These are phyloP conservation scores for Furcasterigmium furcatum DNA, from an alignment of 2,329 filamentous ascomycete species.

Conservation along the genomic window DNA sequence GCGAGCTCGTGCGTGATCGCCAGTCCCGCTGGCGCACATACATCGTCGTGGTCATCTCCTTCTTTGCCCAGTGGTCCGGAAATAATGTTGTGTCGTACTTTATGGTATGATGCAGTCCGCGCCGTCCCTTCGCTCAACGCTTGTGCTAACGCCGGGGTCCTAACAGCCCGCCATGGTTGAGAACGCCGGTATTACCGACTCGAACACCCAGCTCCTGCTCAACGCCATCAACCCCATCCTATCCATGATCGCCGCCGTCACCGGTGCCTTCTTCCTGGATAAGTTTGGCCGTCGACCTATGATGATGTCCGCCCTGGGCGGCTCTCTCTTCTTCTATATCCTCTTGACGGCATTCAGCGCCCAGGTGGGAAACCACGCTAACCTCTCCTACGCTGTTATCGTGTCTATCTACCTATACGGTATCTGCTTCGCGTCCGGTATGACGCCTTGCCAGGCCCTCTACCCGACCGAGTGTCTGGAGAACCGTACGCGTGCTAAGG, in stretches of 20 bases:
- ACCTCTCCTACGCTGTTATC: constrained; percentile 34
- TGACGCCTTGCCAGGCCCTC: constrained; percentile 33
- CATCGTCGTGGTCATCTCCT: constrained; percentile 48
- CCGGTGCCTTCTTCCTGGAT: constrained; percentile 34
- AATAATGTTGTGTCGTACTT: constrained; percentile 41
- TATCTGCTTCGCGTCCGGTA: constrained; percentile 32
- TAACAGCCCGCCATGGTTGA: constrained; percentile 39
- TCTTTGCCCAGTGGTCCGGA: constrained; percentile 46
- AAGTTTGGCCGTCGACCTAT: constrained; percentile 33
- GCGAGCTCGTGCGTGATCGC: constrained; percentile 45
- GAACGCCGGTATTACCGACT: constrained; percentile 32
- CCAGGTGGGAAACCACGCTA: constrained; percentile 21
- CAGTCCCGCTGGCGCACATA: constrained; percentile 44
- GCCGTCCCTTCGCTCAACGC: constrained; percentile 3
- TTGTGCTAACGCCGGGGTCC: constrained; percentile 11
- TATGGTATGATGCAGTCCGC: constrained; percentile 20
- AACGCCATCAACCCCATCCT: constrained; percentile 44
- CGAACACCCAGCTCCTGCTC: constrained; percentile 35
- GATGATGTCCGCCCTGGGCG: constrained; percentile 31
- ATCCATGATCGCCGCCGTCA: constrained; percentile 34
- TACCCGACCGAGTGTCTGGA: constrained; percentile 36
- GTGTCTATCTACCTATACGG: constrained; percentile 35
- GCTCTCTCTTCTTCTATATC: constrained; percentile 22
- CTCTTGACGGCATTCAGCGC: constrained; percentile 29
- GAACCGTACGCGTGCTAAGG: constrained; percentile 36